Conservation (phyloP, 2,329 filamentous ascomycete genomes). For the Alternaria sp. region DNA sequence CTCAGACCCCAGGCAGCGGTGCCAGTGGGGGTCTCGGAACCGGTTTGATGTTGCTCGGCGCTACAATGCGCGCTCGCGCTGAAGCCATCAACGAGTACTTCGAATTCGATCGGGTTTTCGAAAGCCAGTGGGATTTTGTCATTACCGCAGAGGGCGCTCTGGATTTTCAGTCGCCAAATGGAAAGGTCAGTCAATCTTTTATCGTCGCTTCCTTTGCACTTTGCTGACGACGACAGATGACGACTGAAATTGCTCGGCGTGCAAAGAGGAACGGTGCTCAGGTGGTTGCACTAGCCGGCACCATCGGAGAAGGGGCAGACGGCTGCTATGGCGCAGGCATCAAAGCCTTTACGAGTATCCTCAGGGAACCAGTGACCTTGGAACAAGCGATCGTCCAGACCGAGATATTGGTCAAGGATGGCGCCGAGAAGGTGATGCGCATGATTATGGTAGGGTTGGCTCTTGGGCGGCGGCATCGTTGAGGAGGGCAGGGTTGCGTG, state of each 20-base stretch:
- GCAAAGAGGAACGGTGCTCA: slow-evolving; percentile 58
- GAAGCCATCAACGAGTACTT: slow-evolving; percentile 63
- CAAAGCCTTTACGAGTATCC: slow-evolving; percentile 51
- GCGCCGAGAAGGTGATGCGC: slow-evolving; percentile 50
- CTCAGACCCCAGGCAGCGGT: slow-evolving; percentile 57
- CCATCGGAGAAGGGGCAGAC: slow-evolving; percentile 42
- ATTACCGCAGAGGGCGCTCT: slow-evolving; percentile 64
- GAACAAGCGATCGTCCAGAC: slow-evolving; percentile 49
- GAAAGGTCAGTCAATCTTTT: slow-evolving; percentile 40
- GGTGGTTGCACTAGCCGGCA: slow-evolving; percentile 54
- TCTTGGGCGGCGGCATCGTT: slow-evolving; percentile 30
- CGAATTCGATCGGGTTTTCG: slow-evolving; percentile 57
- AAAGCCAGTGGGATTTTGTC: slow-evolving; percentile 58
- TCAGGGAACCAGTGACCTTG: slow-evolving; percentile 46
- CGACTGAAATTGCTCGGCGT: slow-evolving; percentile 61
- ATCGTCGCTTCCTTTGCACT: background rate
- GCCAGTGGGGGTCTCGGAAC: slow-evolving; percentile 63
- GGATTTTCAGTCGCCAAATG: slow-evolving; percentile 61
- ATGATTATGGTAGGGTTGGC: slow-evolving; percentile 50
- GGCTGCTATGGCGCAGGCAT: slow-evolving; percentile 41
- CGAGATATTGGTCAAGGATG: slow-evolving; percentile 47
- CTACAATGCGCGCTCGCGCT: slow-evolving; percentile 57
- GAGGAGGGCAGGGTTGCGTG: slow-evolving; percentile 10
- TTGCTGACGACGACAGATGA: slow-evolving; percentile 52
- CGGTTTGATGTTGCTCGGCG: slow-evolving; percentile 60